Base-by-base conservation (phyloP, 371 early-diverging fungal genomes). In the Mortierella sp. region DNA sequence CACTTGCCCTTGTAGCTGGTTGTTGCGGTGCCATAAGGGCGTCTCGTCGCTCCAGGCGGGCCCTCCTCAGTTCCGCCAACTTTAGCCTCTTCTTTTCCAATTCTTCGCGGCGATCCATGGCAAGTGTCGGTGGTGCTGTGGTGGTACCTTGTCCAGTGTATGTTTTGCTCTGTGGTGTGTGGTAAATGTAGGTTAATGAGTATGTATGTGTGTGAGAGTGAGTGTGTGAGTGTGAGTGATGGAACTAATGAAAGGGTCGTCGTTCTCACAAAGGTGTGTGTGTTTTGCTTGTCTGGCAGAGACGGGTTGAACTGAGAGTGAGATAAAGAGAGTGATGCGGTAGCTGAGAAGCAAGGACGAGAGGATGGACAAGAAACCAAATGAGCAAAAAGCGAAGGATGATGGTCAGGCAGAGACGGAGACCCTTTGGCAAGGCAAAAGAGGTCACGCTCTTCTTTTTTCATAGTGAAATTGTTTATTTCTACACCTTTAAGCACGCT, bases 61-160 rank as follows among this genome's bases (percentile, higher is more conserved):
- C 94, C 50, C 95, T 92, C 79, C 97, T 91, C 77, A 98, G 92
- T 80, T 97, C 97, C 6, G 96, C 97, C 71, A 98, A 90, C 91
- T 97, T 97, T 78, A 94, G 94, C 77, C 96, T 91, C 90, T 98
- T 98, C 88, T 94, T 94, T 83, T 97, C 97, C 68, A 98, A 90
- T 88, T 98, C 98, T 81, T 95, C 94, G 79, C 94, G 93, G 82
- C 92, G 90, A 80, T 95, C 94, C 94, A 95, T 94, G 74, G 34
- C 73, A 63, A 31, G 9, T 42, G n/a, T 6, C 19, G 48, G n/a
- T 44, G 34, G 21, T 57, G 50, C 7, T 58, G n/a, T 65, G 68
- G 34, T 11, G 38, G 19, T 34, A 34, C 10, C 10, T 42, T 68
- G 65, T 38, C 5, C 16, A 28, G 65, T 68, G 68, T 42, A 63